A percentile compares a stretch with the other conserved stretches of the same genome.
These are phyloP conservation scores for Kazachstania martiniae DNA, from an alignment of 805 yeast species.

Conservation along the genomic window DNA sequence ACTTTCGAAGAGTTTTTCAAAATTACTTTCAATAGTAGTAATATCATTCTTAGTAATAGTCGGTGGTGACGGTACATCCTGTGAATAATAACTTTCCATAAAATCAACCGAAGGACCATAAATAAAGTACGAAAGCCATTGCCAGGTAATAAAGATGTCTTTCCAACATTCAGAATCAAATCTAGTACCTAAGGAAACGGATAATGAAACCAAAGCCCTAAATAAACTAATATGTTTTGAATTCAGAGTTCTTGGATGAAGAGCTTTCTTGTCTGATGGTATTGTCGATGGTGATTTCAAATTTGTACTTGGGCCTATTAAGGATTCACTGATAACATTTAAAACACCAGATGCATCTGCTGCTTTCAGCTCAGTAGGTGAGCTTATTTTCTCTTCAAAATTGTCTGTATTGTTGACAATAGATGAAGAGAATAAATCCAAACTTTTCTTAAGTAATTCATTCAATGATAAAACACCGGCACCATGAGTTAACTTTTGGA, in stretches of 20 bases:
- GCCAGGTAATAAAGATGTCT: slow-evolving; percentile 49
- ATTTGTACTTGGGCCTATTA: slow-evolving; percentile 6
- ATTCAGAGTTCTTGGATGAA: slow-evolving; percentile 39
- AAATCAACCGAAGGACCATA: slow-evolving; percentile 44
- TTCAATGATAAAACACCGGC: slow-evolving; percentile 61
- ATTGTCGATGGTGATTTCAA: background rate
- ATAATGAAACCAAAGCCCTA: slow-evolving; percentile 67
- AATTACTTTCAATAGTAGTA: slow-evolving; percentile 41
- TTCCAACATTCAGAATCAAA: slow-evolving; percentile 55
- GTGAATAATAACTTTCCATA: slow-evolving; percentile 25
- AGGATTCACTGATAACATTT: slow-evolving; percentile 16
- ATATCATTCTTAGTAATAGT: slow-evolving; percentile 37
- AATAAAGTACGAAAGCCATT: slow-evolving; percentile 68
- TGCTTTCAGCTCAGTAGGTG: background rate
- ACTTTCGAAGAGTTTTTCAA: slow-evolving; percentile 52
- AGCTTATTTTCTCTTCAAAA: background rate
- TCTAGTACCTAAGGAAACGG: slow-evolving; percentile 71
- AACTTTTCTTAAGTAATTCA: slow-evolving; percentile 46
- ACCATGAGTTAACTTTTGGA: slow-evolving; percentile 74
- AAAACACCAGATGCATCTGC: slow-evolving; percentile 6
- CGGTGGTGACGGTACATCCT: slow-evolving; percentile 34
- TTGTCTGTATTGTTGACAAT: slow-evolving; percentile 31
- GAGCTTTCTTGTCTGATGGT: slow-evolving; percentile 6
- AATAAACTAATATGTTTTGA: slow-evolving; percentile 66
- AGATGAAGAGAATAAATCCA: slow-evolving; percentile 36